Conservation (phyloP, 371 early-diverging fungal genomes). For the Mitosporidium daphniae region DNA sequence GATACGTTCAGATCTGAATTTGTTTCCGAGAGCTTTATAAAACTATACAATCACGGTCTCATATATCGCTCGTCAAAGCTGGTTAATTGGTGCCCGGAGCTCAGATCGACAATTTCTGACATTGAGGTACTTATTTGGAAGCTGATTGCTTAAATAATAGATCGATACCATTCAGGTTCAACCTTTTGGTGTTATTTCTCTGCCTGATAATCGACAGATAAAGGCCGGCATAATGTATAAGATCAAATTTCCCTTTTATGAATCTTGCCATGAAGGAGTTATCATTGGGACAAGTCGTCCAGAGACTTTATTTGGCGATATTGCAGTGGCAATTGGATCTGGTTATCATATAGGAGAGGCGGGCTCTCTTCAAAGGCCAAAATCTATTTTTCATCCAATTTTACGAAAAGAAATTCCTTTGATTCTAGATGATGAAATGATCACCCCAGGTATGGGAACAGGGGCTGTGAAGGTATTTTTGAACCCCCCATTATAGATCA, state of each 20-base stretch:
- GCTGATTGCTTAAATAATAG: no score
- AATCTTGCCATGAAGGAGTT: no score
- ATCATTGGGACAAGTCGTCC: slow-evolving; percentile 92
- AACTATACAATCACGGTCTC: slow-evolving; percentile 67
- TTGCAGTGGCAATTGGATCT: slow-evolving; percentile 79
- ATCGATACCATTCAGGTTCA: no score
- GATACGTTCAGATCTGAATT: slow-evolving; percentile 48
- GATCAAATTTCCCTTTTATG: no score
- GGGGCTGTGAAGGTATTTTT: slow-evolving; percentile 99
- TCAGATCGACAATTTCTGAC: slow-evolving; percentile 86
- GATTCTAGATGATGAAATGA: slow-evolving; percentile 48
- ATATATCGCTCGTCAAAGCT: slow-evolving; percentile 85
- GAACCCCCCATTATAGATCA: no score
- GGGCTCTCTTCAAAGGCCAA: no score
- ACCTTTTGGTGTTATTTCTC: no score
- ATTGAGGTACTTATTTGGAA: slow-evolving; percentile 55
- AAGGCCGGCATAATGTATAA: no score
- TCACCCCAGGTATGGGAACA: slow-evolving; percentile 80
- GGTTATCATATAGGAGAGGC: no score
- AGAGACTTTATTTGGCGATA: slow-evolving; percentile 97
- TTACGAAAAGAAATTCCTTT: slow-evolving; percentile 61
- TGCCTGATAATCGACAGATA: no score
- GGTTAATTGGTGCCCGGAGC: slow-evolving; percentile 90
- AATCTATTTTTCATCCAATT: no score
- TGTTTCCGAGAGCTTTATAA: slow-evolving; percentile 73